Evolutionary conservation across 306 rosid species (phyloP), one percentile per base, ranked within the genome.

Genomic region (Dryas octopetala): DNA sequence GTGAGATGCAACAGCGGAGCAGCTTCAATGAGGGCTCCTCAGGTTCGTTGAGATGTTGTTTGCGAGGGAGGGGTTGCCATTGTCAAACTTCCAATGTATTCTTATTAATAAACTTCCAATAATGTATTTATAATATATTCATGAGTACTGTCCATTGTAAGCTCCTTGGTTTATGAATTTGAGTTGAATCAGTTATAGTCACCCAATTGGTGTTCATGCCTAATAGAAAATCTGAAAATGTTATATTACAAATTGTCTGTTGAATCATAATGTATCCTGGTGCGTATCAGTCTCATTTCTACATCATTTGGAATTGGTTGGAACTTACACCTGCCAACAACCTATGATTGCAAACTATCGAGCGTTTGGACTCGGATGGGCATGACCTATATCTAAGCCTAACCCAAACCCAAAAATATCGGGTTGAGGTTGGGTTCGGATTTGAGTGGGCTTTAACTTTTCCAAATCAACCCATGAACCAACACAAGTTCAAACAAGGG

Each of bases 1-100:
- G 23, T 68, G 43, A 9, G 45, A 74, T 73, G 59, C 76, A 73
- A 7, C 47, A 3, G 50, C 19, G 57, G 67, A 38, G 3, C 48
- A 38, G 15, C n/a, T 4, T 73, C 16, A 52, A 73, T 44, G 38
- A 19, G 46, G 47, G 77, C 60, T 48, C 26, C 65, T 47, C 19
- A 45, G 5, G 26, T 41, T 40, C 68, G 14, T 63, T 41, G 7
- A 63, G 7, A 41, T 32, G 38, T 32, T 63, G 3, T 41, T 7
- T 7, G 7, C 1, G 50, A 10, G 45, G 38, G 50, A 10, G 45
- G 38, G 38, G 38, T 32, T 32, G 49, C 49, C 4, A 0, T n/a
- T 16, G 4, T 41, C 26, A 1, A 7, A 16, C 7, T 63, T 43
- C 28, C 4, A 45, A 9, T 63, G 26, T 17, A 0, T 38, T 38